phyloP scores from a whole-genome alignment of 306 rosid species.

The Spatholobus suberectus region DNA sequence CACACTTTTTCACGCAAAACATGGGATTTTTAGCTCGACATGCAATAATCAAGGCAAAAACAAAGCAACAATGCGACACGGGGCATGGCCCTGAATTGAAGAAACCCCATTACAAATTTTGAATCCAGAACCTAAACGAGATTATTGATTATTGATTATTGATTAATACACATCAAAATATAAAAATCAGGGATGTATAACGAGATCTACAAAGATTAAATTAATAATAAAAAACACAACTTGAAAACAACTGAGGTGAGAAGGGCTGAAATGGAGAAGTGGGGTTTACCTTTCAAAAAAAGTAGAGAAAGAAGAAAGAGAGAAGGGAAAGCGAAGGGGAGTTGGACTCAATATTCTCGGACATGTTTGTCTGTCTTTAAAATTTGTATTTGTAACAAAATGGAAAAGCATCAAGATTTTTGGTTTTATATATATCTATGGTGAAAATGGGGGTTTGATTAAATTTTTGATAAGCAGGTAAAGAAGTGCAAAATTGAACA shows the following conservation, averaged over 20 bases:
- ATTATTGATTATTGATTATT: too few relatives aligned
- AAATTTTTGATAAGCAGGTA: not conserved
- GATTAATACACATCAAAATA: conserved; percentile 30
- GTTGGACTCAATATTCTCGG: conserved; percentile 40
- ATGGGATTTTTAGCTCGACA: conserved; percentile 22
- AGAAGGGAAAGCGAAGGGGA: conserved; percentile 32
- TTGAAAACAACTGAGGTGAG: not conserved
- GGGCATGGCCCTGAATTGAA: conserved; percentile 22
- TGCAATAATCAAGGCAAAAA: conserved; percentile 29
- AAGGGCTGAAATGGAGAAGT: conserved; percentile 14
- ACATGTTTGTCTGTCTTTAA: conserved; percentile 37
- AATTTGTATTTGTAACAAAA: conserved; percentile 2
- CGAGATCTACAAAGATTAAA: conserved; percentile 35
- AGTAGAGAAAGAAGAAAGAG: conserved; percentile 41
- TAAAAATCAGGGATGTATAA: conserved; percentile 25
- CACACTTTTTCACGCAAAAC: not conserved
- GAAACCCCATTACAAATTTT: conserved; percentile 36
- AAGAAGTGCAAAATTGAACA: conserved; percentile 25
- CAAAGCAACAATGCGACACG: conserved; percentile 27
- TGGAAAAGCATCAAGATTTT: not conserved
- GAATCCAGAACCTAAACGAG: conserved; percentile 20
- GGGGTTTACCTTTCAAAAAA: conserved; percentile 52
- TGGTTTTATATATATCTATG: conserved; percentile 13
- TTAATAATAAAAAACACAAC: not conserved
- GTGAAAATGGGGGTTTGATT: not conserved